These are phyloP conservation scores for Chlorella sp. DNA, from an alignment of 139 green algal genomes.

Conservation along the genomic window DNA sequence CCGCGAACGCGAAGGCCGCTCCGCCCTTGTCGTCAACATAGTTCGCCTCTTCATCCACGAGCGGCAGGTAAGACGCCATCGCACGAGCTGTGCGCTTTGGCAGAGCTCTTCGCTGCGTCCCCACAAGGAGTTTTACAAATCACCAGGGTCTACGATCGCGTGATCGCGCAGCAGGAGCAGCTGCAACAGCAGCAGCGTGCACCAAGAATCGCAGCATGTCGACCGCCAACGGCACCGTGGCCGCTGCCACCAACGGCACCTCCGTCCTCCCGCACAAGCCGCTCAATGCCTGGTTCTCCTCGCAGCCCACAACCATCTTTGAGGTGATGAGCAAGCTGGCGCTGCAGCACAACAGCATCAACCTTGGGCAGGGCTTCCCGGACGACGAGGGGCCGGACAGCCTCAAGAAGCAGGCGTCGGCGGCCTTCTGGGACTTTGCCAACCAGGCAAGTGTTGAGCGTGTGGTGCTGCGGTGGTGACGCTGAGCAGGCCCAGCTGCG, in stretches of 20 bases:
- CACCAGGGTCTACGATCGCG: too few species aligned
- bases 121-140: too few species aligned
- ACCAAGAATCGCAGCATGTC: too few species aligned
- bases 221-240: too few species aligned
- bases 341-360: slow-evolving; percentile 28
- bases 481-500: too few species aligned
- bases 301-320: slow-evolving; percentile 45
- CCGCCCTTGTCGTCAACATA: not conserved
- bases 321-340: slow-evolving; percentile 31
- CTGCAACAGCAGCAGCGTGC: not conserved
- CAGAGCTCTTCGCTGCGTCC: too few species aligned
- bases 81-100: too few species aligned
- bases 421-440: slow-evolving; percentile 25
- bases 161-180: too few species aligned
- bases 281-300: slow-evolving; percentile 20
- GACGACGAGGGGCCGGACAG: slow-evolving; percentile 64
- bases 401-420: slow-evolving; percentile 54
- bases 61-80: not conserved
- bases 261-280: too few species aligned
- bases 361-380: slow-evolving; percentile 68
- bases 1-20: slow-evolving; percentile 12
- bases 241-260: too few species aligned
- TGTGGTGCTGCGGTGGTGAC: too few species aligned
- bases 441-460: too few species aligned
- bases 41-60: not conserved